A percentile compares a stretch with the other conserved stretches of the same genome.
These are phyloP conservation scores for Aspergillus niger DNA, from an alignment of 2,329 filamentous ascomycete genomes.

Conservation along the genomic window DNA sequence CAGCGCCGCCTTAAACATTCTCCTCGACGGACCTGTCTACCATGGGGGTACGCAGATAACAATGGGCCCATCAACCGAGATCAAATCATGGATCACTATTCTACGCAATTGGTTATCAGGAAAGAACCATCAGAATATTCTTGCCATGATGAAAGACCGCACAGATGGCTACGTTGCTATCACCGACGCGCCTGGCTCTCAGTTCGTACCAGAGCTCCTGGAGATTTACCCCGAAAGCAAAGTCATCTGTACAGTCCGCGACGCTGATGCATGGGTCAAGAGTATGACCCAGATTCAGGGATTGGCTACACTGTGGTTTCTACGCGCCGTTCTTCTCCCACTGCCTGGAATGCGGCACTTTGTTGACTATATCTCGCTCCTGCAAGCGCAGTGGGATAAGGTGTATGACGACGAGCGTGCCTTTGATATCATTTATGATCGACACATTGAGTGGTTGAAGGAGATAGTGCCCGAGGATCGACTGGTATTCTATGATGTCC, in stretches of 20 bases:
- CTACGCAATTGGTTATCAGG: slow-evolving; percentile 2
- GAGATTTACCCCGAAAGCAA: slow-evolving; percentile 53
- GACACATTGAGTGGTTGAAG: slow-evolving; percentile 29
- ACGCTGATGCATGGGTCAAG: slow-evolving; percentile 24
- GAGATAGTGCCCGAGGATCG: slow-evolving; percentile 33
- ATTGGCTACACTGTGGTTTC: slow-evolving; percentile 23
- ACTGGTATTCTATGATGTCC: slow-evolving; percentile 40
- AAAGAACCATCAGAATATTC: background rate
- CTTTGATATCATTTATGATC: slow-evolving; percentile 17
- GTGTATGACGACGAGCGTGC: slow-evolving; percentile 17
- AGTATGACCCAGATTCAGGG: slow-evolving; percentile 25
- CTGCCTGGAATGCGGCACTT: slow-evolving; percentile 31
- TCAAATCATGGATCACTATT: slow-evolving; percentile 27
- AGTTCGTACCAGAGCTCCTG: slow-evolving; percentile 51
- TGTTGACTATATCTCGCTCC: slow-evolving; percentile 21
- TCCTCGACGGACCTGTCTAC: slow-evolving; percentile 53
- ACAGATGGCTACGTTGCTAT: slow-evolving; percentile 49
- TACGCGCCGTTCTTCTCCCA: slow-evolving; percentile 25
- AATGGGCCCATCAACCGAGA: slow-evolving; percentile 23
- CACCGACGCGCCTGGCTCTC: slow-evolving; percentile 49
- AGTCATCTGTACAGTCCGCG: slow-evolving; percentile 46
- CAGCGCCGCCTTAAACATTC: slow-evolving; percentile 49
- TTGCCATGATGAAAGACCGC: slow-evolving; percentile 6
- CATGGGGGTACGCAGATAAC: slow-evolving; percentile 51
- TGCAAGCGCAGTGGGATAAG: slow-evolving; percentile 24